Conservation (phyloP, 2,329 filamentous ascomycete species). For the Chrysoporthe deuterocubensis region DNA sequence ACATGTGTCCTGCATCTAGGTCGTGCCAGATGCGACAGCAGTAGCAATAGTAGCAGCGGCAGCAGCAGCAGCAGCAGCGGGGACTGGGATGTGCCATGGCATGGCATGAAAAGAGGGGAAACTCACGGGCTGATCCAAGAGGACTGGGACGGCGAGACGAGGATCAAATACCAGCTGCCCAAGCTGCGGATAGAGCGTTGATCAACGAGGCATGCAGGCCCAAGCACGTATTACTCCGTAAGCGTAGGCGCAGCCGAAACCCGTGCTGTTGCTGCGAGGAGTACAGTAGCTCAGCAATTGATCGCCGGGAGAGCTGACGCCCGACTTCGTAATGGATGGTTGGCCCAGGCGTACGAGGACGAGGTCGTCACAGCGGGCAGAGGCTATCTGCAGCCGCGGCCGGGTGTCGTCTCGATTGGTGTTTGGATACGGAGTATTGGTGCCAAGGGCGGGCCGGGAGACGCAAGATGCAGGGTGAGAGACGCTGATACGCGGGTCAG, state of each 20-base stretch:
- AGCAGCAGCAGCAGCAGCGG: background rate
- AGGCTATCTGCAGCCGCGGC: conserved; percentile 25
- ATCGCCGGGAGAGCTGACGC: conserved; percentile 8
- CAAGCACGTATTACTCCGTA: conserved; percentile 6
- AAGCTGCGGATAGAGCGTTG: conserved; percentile 13
- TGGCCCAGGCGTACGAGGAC: background rate
- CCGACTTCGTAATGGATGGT: conserved; percentile 4
- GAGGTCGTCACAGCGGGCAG: conserved; percentile 15
- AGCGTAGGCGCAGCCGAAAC: background rate
- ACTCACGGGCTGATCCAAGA: conserved; percentile 17
- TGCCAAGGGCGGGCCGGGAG: conserved; percentile 21
- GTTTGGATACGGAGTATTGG: conserved; percentile 16
- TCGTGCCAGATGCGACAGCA: conserved; percentile 11
- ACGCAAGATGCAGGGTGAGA: conserved; percentile 21
- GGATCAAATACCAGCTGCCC: conserved; percentile 3
- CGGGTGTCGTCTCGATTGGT: conserved; percentile 20
- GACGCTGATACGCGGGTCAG: background rate
- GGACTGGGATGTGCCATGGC: background rate
- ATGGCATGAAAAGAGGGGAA: background rate
- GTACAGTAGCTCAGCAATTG: conserved; percentile 7
- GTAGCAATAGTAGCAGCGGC: background rate
- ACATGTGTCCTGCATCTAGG: conserved; percentile 9
- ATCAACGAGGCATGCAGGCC: conserved; percentile 18
- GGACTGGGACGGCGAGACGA: background rate
- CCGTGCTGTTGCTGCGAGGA: background rate